Evolutionary conservation across 495 filamentous ascomycete species (phyloP).

Genomic region (Daldinia bambusicola): DNA sequence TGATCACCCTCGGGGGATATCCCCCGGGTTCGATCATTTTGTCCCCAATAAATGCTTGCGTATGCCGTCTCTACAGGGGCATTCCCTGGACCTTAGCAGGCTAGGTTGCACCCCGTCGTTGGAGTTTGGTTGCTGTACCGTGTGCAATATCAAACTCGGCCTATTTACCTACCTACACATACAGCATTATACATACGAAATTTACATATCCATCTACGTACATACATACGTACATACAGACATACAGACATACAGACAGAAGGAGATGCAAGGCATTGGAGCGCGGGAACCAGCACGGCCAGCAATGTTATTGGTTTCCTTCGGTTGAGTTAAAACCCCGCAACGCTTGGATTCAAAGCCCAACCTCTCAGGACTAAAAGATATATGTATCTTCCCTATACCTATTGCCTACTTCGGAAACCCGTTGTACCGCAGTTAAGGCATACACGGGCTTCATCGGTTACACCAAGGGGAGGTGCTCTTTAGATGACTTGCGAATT

Average conservation of each 20-base stretch:
- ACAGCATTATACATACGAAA: neutral
- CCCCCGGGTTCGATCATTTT: conserved; percentile 31
- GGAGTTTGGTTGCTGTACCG: conserved; percentile 24
- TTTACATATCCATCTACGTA: neutral
- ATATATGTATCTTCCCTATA: conserved; percentile 9
- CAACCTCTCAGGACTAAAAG: neutral
- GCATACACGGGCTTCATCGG: conserved; percentile 22
- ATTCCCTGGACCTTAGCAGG: conserved; percentile 26
- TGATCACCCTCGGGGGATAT: conserved; percentile 31
- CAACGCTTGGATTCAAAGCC: conserved; percentile 16
- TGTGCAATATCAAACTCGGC: neutral
- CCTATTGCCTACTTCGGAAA: conserved; percentile 20
- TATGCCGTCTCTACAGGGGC: conserved; percentile 39
- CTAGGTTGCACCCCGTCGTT: conserved; percentile 40
- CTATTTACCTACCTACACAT: neutral
- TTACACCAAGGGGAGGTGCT: conserved; percentile 15
- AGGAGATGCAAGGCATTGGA: neutral
- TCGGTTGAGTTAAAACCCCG: conserved; percentile 33
- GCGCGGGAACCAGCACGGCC: neutral
- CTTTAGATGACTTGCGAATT: conserved; percentile 2
- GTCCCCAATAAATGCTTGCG: conserved; percentile 36
- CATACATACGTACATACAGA: neutral
- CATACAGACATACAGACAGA: neutral
- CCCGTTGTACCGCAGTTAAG: conserved; percentile 26
- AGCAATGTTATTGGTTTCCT: conserved; percentile 4